These are phyloP conservation scores for Clarireedia homoeocarpa DNA, from an alignment of 2,329 filamentous ascomycete genomes.

Conservation along the genomic window DNA sequence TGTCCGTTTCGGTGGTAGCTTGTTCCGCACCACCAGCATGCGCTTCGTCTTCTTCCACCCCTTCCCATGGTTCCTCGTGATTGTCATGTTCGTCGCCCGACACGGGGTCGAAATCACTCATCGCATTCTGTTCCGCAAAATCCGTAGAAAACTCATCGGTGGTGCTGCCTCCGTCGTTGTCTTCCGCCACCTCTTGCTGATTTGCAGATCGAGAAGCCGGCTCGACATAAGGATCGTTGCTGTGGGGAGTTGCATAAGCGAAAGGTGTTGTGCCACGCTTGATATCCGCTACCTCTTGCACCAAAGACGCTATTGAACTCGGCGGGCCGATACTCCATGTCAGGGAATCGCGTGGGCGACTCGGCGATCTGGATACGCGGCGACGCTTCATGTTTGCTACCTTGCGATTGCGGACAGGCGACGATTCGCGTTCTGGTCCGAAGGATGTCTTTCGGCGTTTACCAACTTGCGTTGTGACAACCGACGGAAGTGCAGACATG, in stretches of 20 bases:
- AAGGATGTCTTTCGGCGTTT: conserved; percentile 42
- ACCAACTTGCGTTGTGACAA: conserved; percentile 31
- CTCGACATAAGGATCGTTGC: conserved; percentile 43
- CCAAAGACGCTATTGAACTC: conserved; percentile 20
- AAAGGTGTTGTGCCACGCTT: conserved; percentile 47
- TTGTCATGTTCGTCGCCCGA: background rate
- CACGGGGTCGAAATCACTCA: conserved; percentile 17
- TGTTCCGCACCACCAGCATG: no score
- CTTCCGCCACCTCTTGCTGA: conserved; percentile 11
- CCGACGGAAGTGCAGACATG: conserved; percentile 37
- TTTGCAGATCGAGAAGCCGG: conserved; percentile 1
- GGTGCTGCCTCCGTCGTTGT: conserved; percentile 14
- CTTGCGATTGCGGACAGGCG: conserved; percentile 11
- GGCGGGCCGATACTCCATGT: conserved; percentile 39
- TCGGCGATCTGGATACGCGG: conserved; percentile 48
- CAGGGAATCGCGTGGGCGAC: conserved; percentile 44
- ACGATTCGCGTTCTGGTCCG: conserved; percentile 26
- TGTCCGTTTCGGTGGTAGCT: background rate
- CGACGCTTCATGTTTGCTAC: conserved; percentile 21
- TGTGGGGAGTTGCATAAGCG: conserved; percentile 70
- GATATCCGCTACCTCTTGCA: conserved; percentile 20
- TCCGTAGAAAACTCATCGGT: conserved; percentile 23
- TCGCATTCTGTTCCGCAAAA: conserved; percentile 19
- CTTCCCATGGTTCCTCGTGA: conserved; percentile 12
- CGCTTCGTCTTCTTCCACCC: conserved; percentile 4